Conservation (phyloP, 805 yeast species). For the Barnettozyma pratensis region DNA sequence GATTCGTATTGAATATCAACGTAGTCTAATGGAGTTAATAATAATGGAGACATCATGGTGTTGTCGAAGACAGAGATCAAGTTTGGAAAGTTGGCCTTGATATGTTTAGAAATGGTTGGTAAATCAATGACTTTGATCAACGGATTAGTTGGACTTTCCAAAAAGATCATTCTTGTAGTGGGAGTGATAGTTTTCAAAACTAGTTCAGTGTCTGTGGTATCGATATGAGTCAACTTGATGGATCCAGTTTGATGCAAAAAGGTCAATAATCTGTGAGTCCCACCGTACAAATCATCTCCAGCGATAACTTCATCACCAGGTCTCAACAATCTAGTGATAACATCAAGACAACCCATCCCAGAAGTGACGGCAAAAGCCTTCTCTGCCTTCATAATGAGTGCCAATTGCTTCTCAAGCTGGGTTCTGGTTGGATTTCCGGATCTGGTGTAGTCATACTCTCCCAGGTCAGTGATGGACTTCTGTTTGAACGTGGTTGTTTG, state of each 20-base stretch:
- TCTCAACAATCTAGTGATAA: conserved; percentile 61
- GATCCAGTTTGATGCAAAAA: conserved; percentile 61
- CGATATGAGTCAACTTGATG: conserved; percentile 67
- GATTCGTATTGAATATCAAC: conserved; percentile 91
- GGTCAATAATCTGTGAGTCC: conserved; percentile 80
- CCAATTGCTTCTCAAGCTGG: conserved; percentile 69
- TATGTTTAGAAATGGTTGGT: conserved; percentile 55
- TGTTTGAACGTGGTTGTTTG: conserved; percentile 95
- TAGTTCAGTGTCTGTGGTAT: conserved; percentile 67
- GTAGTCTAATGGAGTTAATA: conserved; percentile 77
- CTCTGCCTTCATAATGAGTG: conserved; percentile 72
- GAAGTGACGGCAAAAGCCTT: conserved; percentile 78
- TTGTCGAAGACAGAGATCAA: conserved; percentile 82
- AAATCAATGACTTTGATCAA: conserved; percentile 84
- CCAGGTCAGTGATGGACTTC: conserved; percentile 63
- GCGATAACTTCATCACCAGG: conserved; percentile 93
- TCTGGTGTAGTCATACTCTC: conserved; percentile 81
- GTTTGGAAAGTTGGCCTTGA: conserved; percentile 63
- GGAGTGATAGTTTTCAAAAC: conserved; percentile 51
- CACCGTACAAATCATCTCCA: conserved; percentile 94
- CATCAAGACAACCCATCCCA: conserved; percentile 93
- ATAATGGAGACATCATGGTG: conserved; percentile 93
- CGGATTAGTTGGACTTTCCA: conserved; percentile 94
- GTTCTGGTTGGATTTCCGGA: conserved; percentile 94
- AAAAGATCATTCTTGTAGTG: conserved; percentile 69